phyloP scores from a whole-genome alignment of 768 basidiomycete species.

The Calocybe indica region DNA sequence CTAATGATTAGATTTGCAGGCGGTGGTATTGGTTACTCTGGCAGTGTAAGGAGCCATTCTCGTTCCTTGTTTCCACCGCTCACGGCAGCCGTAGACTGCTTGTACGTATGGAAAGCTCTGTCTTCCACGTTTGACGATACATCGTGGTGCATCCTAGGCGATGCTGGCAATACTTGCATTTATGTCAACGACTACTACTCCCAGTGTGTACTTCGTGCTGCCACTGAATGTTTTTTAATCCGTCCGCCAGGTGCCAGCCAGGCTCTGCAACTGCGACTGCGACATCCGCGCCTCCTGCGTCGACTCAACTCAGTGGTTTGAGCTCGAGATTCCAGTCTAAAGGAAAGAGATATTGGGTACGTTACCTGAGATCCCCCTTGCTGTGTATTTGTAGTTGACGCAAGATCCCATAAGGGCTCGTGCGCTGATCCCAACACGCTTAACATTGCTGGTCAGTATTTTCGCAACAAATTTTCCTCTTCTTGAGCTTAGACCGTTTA shows the following conservation, averaged over 20 bases:
- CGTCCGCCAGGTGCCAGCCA: not conserved
- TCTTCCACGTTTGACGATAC: not conserved
- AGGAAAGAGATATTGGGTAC: slow-evolving; percentile 4
- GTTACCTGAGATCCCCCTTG: not conserved
- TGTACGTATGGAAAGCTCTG: not conserved
- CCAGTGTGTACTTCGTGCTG: slow-evolving; percentile 14
- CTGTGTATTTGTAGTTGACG: not conserved
- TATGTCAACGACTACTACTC: slow-evolving; percentile 23
- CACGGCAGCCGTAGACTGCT: not conserved
- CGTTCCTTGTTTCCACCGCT: not conserved
- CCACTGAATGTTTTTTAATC: not conserved
- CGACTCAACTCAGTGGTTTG: not conserved
- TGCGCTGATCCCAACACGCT: slow-evolving; percentile 1
- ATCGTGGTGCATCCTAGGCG: slow-evolving; percentile 11
- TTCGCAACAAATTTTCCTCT: not conserved
- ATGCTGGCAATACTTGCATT: slow-evolving; percentile 20
- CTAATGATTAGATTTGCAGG: not conserved
- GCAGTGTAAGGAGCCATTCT: not conserved
- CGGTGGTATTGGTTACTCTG: not conserved
- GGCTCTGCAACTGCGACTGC: not conserved
- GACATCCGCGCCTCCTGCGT: not conserved
- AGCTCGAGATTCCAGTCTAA: not conserved
- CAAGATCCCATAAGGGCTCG: not conserved
- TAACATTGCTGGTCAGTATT: not conserved
- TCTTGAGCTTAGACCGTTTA: not conserved